Percentiles rank a stretch among this genome's conserved stretches.
Conservation (phyloP, 2,329 filamentous ascomycete species). For the Talaromyces verruculosus region DNA sequence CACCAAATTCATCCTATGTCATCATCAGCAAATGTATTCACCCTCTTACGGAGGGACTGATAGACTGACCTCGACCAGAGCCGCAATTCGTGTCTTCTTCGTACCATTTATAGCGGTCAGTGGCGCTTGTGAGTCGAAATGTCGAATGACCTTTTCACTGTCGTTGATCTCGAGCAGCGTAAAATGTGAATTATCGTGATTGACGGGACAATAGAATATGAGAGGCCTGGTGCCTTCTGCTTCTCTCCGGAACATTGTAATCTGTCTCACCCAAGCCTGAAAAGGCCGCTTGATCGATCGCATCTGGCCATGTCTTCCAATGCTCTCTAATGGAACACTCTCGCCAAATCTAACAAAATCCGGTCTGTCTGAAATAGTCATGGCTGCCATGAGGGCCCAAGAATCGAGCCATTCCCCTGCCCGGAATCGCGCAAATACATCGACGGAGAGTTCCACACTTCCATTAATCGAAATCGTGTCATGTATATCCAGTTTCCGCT, state of each 20-base stretch:
- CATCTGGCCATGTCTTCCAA: neutral
- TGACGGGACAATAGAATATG: neutral
- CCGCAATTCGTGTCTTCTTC: constrained; percentile 4
- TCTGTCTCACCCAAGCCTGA: neutral
- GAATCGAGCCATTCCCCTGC: neutral
- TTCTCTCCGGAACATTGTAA: neutral
- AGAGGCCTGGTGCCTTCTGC: neutral
- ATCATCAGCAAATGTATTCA: neutral
- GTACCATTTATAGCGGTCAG: constrained; percentile 22
- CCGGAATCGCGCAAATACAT: neutral
- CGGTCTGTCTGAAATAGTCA: constrained; percentile 3
- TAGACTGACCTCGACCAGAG: neutral
- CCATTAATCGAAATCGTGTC: neutral
- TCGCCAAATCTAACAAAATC: neutral
- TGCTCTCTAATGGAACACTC: constrained; percentile 7
- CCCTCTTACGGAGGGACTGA: too few species aligned
- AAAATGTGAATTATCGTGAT: constrained; percentile 27
- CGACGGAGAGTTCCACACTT: neutral
- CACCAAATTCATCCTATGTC: constrained; percentile 28
- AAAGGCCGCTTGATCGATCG: neutral
- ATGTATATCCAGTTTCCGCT: neutral
- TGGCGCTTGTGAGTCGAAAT: constrained; percentile 28
- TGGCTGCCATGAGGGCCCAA: neutral
- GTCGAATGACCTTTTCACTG: constrained; percentile 26
- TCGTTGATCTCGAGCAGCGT: constrained; percentile 33